Base-by-base conservation (phyloP, 2,329 filamentous ascomycete genomes). In the Hymenoscyphus occultus region DNA sequence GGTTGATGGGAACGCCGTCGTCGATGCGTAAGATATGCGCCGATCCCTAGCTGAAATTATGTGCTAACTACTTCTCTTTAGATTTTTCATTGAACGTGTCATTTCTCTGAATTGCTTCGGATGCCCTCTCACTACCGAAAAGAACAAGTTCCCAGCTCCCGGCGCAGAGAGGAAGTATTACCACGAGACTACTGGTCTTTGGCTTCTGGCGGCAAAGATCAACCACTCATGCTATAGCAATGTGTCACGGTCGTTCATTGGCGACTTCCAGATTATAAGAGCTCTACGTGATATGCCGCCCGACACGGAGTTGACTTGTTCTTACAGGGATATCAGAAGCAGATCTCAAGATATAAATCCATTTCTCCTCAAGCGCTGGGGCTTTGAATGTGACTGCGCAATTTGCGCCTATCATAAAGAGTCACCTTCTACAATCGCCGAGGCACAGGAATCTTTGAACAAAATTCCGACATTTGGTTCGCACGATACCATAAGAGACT, bases 321-420 rank as follows among this genome's bases (percentile, higher is more conserved):
- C n/a, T 10, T 51, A 51, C 45, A 51, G 10, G 45, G 45, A 51
- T 9, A 5, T 12, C 12, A 51, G 12, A 12, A n/a, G 19, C 19
- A n/a, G 22, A 12, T 9, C 45, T 12, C 19, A 5, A 22, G 9
- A 9, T 7, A 51, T 51, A 10, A 51, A 22, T 1, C 19, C 9
- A 3, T 51, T 19, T 28, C 19, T 19, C 12, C 19, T 54, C 12
- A 14, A 39, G 13, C 19, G 16, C 10, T 54, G 59, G 59, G 40
- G 40, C 1, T 61, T 61, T 19, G 28, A 61, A 61, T 61, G 42
- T 9, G 31, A 54, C 9, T 54, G 59, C 42, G 42, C 28, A 16
- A 61, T 61, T 5, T 61, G 42, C n/a, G 9, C 12, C 12, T 22
- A 61, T 10, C 7, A 22, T 10, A 16, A 54, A 7, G 45, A 16